Evolutionary conservation across 2,329 filamentous ascomycete genomes (phyloP).

Genomic region (Mycocentrospora acerina): DNA sequence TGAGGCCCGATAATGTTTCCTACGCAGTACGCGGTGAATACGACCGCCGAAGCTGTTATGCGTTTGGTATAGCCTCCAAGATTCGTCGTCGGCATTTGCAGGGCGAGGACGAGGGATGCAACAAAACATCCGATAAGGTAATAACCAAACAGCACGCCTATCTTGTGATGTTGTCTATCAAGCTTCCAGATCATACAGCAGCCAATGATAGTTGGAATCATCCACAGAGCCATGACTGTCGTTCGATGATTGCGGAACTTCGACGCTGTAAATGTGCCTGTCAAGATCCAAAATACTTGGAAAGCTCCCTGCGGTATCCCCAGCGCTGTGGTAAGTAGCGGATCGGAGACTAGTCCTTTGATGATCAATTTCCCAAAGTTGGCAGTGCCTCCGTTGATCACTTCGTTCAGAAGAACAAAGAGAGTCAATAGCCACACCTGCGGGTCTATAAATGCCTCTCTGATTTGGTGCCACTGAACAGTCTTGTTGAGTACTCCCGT

Average conservation of each 20-base stretch:
- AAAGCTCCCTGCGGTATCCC: constrained; percentile 59
- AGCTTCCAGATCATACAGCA: constrained; percentile 55
- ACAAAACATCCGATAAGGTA: constrained; percentile 55
- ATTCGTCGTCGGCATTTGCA: constrained; percentile 55
- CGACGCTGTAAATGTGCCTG: constrained; percentile 55
- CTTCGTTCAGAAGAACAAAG: constrained; percentile 55
- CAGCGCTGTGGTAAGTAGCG: constrained; percentile 52
- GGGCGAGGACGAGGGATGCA: constrained; percentile 54
- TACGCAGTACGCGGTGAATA: constrained; percentile 50
- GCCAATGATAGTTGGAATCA: constrained; percentile 55
- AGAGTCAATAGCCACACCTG: constrained; percentile 51
- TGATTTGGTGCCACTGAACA: constrained; percentile 53
- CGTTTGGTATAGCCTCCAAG: constrained; percentile 41
- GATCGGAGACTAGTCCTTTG: constrained; percentile 49
- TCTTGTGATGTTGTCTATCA: constrained; percentile 39
- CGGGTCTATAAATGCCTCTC: constrained; percentile 49
- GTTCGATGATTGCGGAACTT: constrained; percentile 55
- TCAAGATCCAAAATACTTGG: constrained; percentile 56
- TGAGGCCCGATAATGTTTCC: constrained; percentile 52
- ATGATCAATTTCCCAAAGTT: constrained; percentile 60
- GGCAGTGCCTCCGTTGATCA: constrained; percentile 55
- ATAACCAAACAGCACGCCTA: constrained; percentile 55
- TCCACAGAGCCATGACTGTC: constrained; percentile 54
- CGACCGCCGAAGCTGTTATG: constrained; percentile 49
- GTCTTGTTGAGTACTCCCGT: constrained; percentile 49